These are phyloP conservation scores for Ophiosphaerella narmari DNA, from an alignment of 2,329 filamentous ascomycete genomes.

Conservation along the genomic window DNA sequence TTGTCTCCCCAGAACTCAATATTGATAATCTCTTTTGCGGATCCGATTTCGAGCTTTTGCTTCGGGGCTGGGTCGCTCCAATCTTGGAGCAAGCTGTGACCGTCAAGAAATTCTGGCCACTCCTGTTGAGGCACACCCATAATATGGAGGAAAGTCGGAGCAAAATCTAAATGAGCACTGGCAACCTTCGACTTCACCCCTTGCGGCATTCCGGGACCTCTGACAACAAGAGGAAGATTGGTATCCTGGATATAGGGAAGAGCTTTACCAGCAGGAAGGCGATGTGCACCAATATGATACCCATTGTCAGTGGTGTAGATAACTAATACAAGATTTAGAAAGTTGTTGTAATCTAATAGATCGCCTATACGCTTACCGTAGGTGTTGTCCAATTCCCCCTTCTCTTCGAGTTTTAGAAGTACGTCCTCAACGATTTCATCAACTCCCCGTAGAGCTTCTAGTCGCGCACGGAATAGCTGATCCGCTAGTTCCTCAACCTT, in stretches of 20 bases:
- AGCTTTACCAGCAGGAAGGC: constrained; percentile 47
- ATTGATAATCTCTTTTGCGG: background rate
- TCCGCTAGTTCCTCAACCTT: constrained; percentile 50
- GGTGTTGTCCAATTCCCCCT: constrained; percentile 54
- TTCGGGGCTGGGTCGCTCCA: background rate
- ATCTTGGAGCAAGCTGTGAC: background rate
- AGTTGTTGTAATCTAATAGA: too few species aligned
- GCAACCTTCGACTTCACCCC: constrained; percentile 37
- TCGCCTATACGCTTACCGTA: constrained; percentile 20
- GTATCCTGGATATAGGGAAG: constrained; percentile 48
- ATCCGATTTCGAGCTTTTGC: background rate
- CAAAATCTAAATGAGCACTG: constrained; percentile 48
- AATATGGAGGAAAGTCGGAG: constrained; percentile 41
- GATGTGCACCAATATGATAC: constrained; percentile 47
- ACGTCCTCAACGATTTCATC: constrained; percentile 59
- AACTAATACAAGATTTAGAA: constrained; percentile 9
- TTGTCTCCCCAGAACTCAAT: background rate
- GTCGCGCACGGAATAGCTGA: constrained; percentile 50
- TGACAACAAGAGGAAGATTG: constrained; percentile 46
- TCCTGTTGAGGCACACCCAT: background rate
- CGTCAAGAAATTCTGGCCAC: background rate
- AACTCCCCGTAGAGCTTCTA: constrained; percentile 57
- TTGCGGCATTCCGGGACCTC: constrained; percentile 43
- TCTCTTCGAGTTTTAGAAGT: constrained; percentile 48
- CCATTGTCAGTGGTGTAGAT: constrained; percentile 49